Conservation (phyloP, 164 flowering plant species). For the Vitis riparia region DNA sequence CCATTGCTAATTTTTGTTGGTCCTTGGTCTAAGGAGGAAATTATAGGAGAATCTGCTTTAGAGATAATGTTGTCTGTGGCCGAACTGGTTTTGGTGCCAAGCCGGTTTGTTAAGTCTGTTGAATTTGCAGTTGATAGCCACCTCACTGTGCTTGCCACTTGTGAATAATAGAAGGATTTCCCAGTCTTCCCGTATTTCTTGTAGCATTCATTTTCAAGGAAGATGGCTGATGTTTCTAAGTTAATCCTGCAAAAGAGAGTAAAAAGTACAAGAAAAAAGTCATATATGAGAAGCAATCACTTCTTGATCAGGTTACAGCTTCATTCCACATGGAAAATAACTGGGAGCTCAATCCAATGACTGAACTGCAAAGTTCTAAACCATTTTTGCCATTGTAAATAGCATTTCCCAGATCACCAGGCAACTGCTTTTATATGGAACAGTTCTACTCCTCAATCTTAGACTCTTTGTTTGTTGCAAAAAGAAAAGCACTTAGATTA, state of each 20-base stretch:
- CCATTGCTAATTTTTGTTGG: conserved; percentile 11
- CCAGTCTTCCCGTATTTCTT: conserved; percentile 69
- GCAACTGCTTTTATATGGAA: too few relatives aligned
- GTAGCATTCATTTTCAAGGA: conserved; percentile 78
- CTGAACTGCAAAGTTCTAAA: too few relatives aligned
- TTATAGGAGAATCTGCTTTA: conserved; percentile 10
- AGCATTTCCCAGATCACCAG: too few relatives aligned
- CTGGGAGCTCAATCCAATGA: too few relatives aligned
- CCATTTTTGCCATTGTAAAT: too few relatives aligned
- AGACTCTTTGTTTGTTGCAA: too few relatives aligned
- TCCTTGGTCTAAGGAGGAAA: conserved; percentile 15
- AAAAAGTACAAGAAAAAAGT: not conserved
- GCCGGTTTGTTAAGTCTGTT: conserved; percentile 43
- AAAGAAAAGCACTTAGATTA: too few relatives aligned
- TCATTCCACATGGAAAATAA: too few relatives aligned
- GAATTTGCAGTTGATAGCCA: conserved; percentile 63
- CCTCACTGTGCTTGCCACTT: conserved; percentile 70
- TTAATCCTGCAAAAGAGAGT: conserved; percentile 47
- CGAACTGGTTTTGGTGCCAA: conserved; percentile 21
- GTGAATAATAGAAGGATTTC: conserved; percentile 79
- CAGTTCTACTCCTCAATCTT: too few relatives aligned
- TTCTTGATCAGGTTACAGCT: too few relatives aligned
- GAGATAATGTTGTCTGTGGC: conserved; percentile 1
- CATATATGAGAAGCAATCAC: too few relatives aligned
- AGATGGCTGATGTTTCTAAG: conserved; percentile 43